Percentiles rank a stretch among this genome's conserved stretches.
Conservation (phyloP, 176 grass and related monocot genomes). For the Saccharum officinarum region DNA sequence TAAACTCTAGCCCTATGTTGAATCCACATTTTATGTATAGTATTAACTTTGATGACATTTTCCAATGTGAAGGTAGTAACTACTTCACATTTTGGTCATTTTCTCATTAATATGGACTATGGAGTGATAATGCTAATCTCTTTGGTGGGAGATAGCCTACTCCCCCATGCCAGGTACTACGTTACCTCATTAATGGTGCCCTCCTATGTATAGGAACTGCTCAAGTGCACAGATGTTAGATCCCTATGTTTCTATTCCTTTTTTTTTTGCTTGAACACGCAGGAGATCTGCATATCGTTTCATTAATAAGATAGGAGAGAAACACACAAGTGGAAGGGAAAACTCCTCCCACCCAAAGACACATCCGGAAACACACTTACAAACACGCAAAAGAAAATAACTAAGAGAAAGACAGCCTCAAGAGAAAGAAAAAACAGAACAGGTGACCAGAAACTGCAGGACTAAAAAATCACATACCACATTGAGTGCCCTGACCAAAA, state of each 20-base stretch:
- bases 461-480: not conserved
- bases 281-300: not conserved
- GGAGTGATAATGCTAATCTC: not conserved
- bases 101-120: not conserved
- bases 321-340: not conserved
- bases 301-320: not conserved
- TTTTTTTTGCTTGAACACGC: not conserved
- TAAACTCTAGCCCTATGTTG: not conserved
- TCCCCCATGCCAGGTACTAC: not conserved
- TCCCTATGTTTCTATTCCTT: not conserved
- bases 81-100: not conserved
- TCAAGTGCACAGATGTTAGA: not conserved
- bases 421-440: not conserved
- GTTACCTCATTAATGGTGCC: not conserved
- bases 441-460: not conserved
- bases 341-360: not conserved
- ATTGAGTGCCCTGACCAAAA: not conserved
- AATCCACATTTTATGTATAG: not conserved
- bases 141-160: not conserved
- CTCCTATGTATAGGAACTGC: not conserved
- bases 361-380: too few species aligned
- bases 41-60: not conserved
- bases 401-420: not conserved
- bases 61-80: too few species aligned
- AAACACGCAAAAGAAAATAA: not conserved